Base-by-base conservation (phyloP, 352 stramenopile species). In the Phytophthora sp. region DNA sequence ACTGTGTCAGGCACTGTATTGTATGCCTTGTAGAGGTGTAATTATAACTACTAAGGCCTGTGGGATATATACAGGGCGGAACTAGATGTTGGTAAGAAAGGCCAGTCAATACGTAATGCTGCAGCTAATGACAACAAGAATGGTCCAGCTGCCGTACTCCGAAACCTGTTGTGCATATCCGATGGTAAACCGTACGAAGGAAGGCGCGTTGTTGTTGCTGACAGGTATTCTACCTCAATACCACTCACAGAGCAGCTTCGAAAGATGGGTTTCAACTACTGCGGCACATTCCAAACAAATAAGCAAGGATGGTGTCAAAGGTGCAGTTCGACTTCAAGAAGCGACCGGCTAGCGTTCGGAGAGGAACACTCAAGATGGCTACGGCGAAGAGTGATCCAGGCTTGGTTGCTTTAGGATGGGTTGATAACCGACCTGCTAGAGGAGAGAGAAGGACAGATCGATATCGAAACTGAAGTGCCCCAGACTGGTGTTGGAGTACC, bases 41-140 rank as follows among this genome's bases (percentile, higher is more conserved):
- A n/a, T n/a, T n/a, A n/a, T n/a, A n/a, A n/a, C n/a, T n/a, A n/a
- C n/a, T n/a, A n/a, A n/a, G n/a, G n/a, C n/a, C n/a, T n/a, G n/a
- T n/a, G n/a, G n/a, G n/a, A n/a, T n/a, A n/a, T n/a, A n/a, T n/a
- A n/a, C n/a, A n/a, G n/a, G n/a, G n/a, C n/a, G n/a, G n/a, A n/a
- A n/a, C n/a, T n/a, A n/a, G n/a, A n/a, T n/a, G n/a, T n/a, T n/a
- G n/a, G n/a, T n/a, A n/a, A n/a, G n/a, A n/a, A n/a, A n/a, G n/a
- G n/a, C n/a, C n/a, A n/a, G n/a, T n/a, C n/a, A n/a, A n/a, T n/a
- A n/a, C n/a, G n/a, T n/a, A n/a, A n/a, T n/a, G n/a, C n/a, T n/a
- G n/a, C n/a, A n/a, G n/a, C n/a, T n/a, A n/a, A n/a, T n/a, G 50
- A 57, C 7, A 57, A 33, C 0, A 56, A 42, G 20, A 56, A 29